phyloP scores from a whole-genome alignment of 257 asterid genomes.

The Sherardia arvensis region DNA sequence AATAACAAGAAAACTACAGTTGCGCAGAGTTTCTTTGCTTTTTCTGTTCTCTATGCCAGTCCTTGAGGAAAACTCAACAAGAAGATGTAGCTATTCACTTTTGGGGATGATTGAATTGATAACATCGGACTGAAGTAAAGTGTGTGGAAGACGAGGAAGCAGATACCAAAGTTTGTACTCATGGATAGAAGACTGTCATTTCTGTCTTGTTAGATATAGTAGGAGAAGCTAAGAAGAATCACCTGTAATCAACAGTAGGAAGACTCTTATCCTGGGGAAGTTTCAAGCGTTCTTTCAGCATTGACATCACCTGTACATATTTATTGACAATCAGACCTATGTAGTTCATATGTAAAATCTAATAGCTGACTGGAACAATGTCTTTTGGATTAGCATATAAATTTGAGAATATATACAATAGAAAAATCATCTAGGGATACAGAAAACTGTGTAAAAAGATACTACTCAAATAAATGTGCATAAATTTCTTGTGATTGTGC shows the following conservation, averaged over 20 bases:
- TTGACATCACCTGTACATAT: slow-evolving; percentile 51
- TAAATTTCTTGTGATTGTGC: neutral
- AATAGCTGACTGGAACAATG: neutral
- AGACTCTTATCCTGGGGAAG: slow-evolving; percentile 53
- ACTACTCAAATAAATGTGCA: neutral
- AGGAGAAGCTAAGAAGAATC: slow-evolving; percentile 10
- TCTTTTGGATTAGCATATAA: neutral
- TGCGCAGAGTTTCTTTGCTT: neutral
- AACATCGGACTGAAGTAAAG: neutral
- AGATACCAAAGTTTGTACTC: neutral
- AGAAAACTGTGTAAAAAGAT: neutral
- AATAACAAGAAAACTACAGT: neutral
- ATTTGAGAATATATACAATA: neutral
- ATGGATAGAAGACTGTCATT: neutral
- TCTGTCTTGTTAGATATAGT: neutral
- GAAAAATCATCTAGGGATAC: neutral
- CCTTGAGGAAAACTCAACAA: neutral
- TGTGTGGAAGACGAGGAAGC: neutral
- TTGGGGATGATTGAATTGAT: neutral
- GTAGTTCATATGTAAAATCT: neutral
- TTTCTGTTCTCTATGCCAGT: neutral
- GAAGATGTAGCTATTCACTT: neutral
- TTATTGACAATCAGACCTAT: neutral
- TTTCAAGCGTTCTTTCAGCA: slow-evolving; percentile 80
- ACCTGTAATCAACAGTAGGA: slow-evolving; percentile 84